These are phyloP conservation scores for Paecilomyces dactylethromorphus DNA, from an alignment of 2,329 filamentous ascomycete species.

Conservation along the genomic window DNA sequence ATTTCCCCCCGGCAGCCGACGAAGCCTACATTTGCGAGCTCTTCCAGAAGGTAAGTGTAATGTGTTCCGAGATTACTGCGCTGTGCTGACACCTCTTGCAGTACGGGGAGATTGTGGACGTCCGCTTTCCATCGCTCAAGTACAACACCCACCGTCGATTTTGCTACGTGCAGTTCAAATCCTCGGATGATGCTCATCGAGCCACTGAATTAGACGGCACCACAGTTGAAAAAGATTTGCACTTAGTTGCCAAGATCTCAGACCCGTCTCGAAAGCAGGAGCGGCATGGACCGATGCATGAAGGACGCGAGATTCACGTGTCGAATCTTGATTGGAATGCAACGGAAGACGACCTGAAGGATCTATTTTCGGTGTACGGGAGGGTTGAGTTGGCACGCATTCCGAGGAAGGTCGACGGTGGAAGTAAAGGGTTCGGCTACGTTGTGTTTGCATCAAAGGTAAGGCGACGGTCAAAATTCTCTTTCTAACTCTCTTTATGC, in stretches of 20 bases:
- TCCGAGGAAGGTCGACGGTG: constrained; percentile 60
- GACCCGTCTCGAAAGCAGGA: constrained; percentile 72
- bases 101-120: constrained; percentile 74
- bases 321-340: constrained; percentile 59
- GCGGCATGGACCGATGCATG: constrained; percentile 72
- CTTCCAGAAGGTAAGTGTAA: constrained; percentile 44
- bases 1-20: constrained; percentile 61
- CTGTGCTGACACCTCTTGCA: constrained; percentile 17
- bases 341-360: constrained; percentile 62
- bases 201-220: constrained; percentile 69
- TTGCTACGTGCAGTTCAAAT: constrained; percentile 88
- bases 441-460: constrained; percentile 66
- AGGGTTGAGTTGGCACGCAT: constrained; percentile 66
- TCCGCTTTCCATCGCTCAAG: constrained; percentile 88
- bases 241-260: constrained; percentile 73
- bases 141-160: constrained; percentile 84
- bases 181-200: constrained; percentile 58
- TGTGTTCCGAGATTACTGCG: neutral
- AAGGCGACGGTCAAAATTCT: constrained; percentile 1
- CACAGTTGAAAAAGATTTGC: constrained; percentile 60
- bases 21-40: constrained; percentile 49
- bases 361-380: constrained; percentile 70
- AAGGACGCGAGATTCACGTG: constrained; percentile 80
- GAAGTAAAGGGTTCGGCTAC: constrained; percentile 72
- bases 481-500: neutral